These are phyloP conservation scores for Apiosordaria backusii DNA, from an alignment of 495 filamentous ascomycete genomes.

Conservation along the genomic window DNA sequence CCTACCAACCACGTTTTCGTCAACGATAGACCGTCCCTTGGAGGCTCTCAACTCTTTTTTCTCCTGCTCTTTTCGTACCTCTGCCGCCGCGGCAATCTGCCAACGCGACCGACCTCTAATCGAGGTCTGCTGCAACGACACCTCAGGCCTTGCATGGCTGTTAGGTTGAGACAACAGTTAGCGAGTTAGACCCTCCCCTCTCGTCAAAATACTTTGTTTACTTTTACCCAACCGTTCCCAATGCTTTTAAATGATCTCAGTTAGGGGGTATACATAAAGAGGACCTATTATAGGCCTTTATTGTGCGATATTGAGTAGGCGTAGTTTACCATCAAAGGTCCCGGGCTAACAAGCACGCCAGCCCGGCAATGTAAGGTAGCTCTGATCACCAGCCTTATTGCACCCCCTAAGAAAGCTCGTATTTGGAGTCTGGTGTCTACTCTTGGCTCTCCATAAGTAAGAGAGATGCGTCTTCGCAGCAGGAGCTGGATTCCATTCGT, in stretches of 20 bases:
- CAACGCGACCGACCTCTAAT: neutral
- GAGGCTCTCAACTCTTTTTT: neutral
- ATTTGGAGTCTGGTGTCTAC: slow-evolving; percentile 2
- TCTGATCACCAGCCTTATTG: neutral
- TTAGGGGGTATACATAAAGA: too few relatives aligned
- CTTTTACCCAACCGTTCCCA: neutral
- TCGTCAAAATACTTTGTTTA: neutral
- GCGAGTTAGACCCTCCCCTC: neutral
- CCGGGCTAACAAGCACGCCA: neutral
- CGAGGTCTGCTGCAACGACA: too few relatives aligned
- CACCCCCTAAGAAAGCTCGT: neutral
- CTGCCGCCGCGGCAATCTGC: neutral
- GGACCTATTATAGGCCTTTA: neutral
- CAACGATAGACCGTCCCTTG: neutral
- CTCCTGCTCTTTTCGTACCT: neutral
- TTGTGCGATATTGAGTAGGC: neutral
- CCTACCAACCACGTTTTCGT: neutral
- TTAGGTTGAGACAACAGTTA: neutral
- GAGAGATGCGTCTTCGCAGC: neutral
- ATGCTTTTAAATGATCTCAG: too few relatives aligned
- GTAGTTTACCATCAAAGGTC: neutral
- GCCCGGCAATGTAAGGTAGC: neutral
- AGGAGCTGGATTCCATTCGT: slow-evolving; percentile 28
- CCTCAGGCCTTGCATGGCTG: neutral
- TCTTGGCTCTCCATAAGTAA: neutral